These are phyloP conservation scores for Ramularia collo-cygni DNA, from an alignment of 2,329 filamentous ascomycete genomes.

Conservation along the genomic window DNA sequence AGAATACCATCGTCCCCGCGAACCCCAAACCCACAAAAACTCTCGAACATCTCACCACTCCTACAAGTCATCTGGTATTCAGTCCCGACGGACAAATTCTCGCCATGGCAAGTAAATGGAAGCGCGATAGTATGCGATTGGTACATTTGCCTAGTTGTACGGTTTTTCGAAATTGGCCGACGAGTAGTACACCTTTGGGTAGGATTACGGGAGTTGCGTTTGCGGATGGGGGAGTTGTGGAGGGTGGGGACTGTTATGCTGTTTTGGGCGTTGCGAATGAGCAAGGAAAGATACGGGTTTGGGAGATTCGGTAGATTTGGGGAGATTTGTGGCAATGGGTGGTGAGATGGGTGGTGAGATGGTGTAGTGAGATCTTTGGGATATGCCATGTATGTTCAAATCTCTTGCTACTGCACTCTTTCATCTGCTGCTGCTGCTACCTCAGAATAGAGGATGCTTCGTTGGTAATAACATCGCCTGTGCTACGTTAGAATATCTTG, in stretches of 20 bases:
- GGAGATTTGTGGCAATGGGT: too few species aligned
- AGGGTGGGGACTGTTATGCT: conserved; percentile 34
- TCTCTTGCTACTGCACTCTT: too few species aligned
- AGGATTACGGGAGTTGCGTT: conserved; percentile 59
- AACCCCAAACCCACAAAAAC: conserved; percentile 64
- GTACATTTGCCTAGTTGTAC: conserved; percentile 89
- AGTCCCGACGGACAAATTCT: conserved; percentile 84
- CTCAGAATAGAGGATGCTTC: too few species aligned
- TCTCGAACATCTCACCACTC: conserved; percentile 82
- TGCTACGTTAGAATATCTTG: too few species aligned
- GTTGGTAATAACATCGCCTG: too few species aligned
- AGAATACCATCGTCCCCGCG: conserved; percentile 45
- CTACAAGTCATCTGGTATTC: conserved; percentile 72
- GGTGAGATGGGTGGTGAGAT: too few species aligned
- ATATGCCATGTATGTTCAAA: too few species aligned
- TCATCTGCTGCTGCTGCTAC: too few species aligned
- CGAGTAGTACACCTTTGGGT: conserved; percentile 78
- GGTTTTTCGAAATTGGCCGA: conserved; percentile 96
- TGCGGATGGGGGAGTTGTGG: conserved; percentile 32
- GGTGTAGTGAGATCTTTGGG: too few species aligned
- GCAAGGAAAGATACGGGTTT: conserved; percentile 76
- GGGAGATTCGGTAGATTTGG: conserved; percentile 65
- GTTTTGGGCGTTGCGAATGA: conserved; percentile 84
- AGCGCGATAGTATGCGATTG: conserved; percentile 78
- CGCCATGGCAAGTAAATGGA: conserved; percentile 77